Conservation (phyloP, 1,284 basidiomycete species). For the Apiotrichum domesticum region DNA sequence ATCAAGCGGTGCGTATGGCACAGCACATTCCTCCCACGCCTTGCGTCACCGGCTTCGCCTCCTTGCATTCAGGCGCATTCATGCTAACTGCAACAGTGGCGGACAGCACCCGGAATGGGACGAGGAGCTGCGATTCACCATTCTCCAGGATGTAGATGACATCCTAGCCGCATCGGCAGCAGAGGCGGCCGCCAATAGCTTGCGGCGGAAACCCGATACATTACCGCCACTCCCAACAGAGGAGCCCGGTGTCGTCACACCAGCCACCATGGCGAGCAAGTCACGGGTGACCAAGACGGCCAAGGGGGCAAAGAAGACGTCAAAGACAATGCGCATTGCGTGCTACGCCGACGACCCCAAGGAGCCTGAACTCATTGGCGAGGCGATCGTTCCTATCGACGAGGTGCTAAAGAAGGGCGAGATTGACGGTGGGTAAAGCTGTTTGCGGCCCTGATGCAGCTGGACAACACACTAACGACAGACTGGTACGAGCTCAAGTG, state of each 20-base stretch:
- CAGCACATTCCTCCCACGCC: no score
- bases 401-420: constrained; percentile 91
- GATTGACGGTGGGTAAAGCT: constrained; percentile 66
- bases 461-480: constrained; percentile 39
- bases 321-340: constrained; percentile 69
- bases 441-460: no score
- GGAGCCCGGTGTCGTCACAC: constrained; percentile 32
- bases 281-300: constrained; percentile 1
- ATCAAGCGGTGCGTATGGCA: constrained; percentile 58
- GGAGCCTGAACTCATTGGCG: constrained; percentile 94
- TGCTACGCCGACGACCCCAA: constrained; percentile 93
- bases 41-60: no score
- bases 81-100: constrained; percentile 52
- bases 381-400: constrained; percentile 77
- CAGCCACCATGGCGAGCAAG: constrained; percentile 49
- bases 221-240: constrained; percentile 11
- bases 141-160: constrained; percentile 73
- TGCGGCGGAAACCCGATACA: constrained; percentile 6
- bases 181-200: constrained; percentile 50
- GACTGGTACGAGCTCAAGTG: constrained; percentile 89
- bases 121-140: constrained; percentile 89
- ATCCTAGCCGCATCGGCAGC: constrained; percentile 52
- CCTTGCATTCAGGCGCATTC: neutral
- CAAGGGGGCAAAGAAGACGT: constrained; percentile 23
- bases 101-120: constrained; percentile 99